These are phyloP conservation scores for Hyparrhenia diplandra DNA, from an alignment of 176 grass and related monocot genomes.

Conservation along the genomic window DNA sequence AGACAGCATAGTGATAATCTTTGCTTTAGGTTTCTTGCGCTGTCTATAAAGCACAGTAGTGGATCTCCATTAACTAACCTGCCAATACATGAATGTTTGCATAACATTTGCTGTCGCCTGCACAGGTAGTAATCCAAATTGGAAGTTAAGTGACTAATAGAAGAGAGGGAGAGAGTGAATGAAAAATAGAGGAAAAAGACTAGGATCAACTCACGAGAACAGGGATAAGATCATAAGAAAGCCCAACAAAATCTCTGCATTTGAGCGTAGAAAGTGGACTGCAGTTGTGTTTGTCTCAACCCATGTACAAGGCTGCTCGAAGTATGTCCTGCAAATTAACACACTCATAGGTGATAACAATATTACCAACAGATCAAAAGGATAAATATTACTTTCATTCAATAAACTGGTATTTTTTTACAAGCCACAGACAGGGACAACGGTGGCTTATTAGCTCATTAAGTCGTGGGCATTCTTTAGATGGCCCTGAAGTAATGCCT, in stretches of 20 bases:
- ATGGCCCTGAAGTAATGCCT: not conserved
- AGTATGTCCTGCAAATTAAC: conserved; percentile 69
- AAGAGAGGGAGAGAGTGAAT: not conserved
- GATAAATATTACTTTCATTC: not conserved
- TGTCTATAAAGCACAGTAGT: not conserved
- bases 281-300: conserved; percentile 65
- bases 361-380: conserved; percentile 22
- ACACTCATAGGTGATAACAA: conserved; percentile 2
- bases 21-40: not conserved
- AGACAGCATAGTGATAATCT: not conserved
- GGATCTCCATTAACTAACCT: conserved; percentile 50
- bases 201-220: conserved; percentile 77
- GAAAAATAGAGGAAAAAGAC: conserved; percentile 18
- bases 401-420: not conserved
- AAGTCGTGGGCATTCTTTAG: not conserved
- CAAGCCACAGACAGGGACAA: not conserved
- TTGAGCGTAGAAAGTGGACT: conserved; percentile 66
- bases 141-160: not conserved
- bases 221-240: conserved; percentile 85
- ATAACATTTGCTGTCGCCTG: conserved; percentile 83
- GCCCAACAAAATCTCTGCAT: conserved; percentile 86
- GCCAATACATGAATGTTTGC: conserved; percentile 99
- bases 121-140: conserved; percentile 39
- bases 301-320: conserved; percentile 84
- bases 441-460: conserved; percentile 8